Base-by-base conservation (phyloP, 2,329 filamentous ascomycete species). In the Fusarium nodosum region DNA sequence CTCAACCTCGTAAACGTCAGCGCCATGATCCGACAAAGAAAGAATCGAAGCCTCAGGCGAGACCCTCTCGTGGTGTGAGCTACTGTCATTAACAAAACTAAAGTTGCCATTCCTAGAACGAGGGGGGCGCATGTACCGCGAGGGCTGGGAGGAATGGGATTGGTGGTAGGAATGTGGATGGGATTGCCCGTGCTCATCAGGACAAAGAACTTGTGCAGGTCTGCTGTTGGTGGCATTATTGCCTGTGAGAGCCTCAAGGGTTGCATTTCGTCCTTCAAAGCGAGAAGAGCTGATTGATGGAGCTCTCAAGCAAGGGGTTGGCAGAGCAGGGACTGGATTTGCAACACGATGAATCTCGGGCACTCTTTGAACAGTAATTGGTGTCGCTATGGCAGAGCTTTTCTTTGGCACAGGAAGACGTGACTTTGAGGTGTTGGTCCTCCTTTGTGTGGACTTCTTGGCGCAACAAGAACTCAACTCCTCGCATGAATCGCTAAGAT, bases 251-350 rank as follows among this genome's bases (percentile, higher is more conserved):
- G 74, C 73, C 46, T 77, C 75, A 50, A 66, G 64, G 38, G 74
- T 74, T 55, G 76, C 76, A 53, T 63, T 74, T 69, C 79, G 76
- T 67, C 75, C 77, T 41, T 84, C 80, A 58, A 75, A 81, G 66
- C 80, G 82, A 72, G 85, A 81, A 75, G 84, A 85, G 67, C 79
- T 83, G 46, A 78, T 53, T 2, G 70, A 78, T 26, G 83, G 81
- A 20, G 82, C 82, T 60, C 79, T 76, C 45, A 79, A 77, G 15
- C 77, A 79, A 51, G 77, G 77, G 54, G 71, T 77, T n/a, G 79
- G 78, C 20, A 81, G 73, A 46, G 80, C 77, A 50, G 82, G 79
- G 26, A 80, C 60, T 41, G 80, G 77, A 26, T 76, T 76, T 33
- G 78, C 73, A 58, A 81, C 78, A 64, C 78, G 78, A 71, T 82